These are phyloP conservation scores for Cerrena zonata DNA, from an alignment of 1,284 basidiomycete species.

Conservation along the genomic window DNA sequence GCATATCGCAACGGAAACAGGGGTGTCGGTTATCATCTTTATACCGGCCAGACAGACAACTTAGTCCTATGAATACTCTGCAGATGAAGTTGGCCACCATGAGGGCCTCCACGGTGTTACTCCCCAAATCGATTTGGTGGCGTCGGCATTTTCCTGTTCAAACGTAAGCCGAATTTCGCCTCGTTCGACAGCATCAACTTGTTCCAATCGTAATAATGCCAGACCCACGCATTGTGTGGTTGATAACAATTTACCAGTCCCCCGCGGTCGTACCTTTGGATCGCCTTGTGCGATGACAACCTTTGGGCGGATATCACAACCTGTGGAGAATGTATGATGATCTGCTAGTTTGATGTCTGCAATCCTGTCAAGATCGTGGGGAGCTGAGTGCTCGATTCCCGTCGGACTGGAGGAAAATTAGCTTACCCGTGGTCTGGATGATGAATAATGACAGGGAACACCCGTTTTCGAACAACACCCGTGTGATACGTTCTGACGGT, in stretches of 20 bases:
- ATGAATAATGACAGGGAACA: slow-evolving; percentile 69
- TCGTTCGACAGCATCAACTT: slow-evolving; percentile 34
- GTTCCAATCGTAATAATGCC: slow-evolving; percentile 69
- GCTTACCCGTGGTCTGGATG: slow-evolving; percentile 26
- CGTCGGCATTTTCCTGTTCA: slow-evolving; percentile 13
- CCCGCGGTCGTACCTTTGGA: slow-evolving; percentile 44
- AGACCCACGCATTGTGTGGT: slow-evolving; percentile 55
- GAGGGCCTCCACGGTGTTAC: slow-evolving; percentile 4
- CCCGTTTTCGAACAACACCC: slow-evolving; percentile 86
- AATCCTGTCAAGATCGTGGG: background rate
- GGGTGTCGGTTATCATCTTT: no score
- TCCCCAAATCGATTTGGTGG: background rate
- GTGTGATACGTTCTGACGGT: slow-evolving; percentile 96
- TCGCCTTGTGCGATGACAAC: slow-evolving; percentile 23
- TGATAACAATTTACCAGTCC: slow-evolving; percentile 62
- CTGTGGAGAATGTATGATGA: slow-evolving; percentile 8
- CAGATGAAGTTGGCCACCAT: slow-evolving; percentile 6
- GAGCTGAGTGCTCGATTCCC: background rate
- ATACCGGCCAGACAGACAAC: no score
- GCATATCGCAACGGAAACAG: no score
- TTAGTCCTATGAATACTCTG: no score
- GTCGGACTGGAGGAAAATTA: slow-evolving; percentile 2
- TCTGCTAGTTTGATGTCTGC: background rate
- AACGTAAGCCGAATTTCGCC: slow-evolving; percentile 40
- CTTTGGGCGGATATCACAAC: slow-evolving; percentile 16